Percentiles rank a stretch among this genome's conserved stretches.
Evolutionary conservation across 495 filamentous ascomycete species (phyloP).

Genomic region (Chaetomidium leptoderma): DNA sequence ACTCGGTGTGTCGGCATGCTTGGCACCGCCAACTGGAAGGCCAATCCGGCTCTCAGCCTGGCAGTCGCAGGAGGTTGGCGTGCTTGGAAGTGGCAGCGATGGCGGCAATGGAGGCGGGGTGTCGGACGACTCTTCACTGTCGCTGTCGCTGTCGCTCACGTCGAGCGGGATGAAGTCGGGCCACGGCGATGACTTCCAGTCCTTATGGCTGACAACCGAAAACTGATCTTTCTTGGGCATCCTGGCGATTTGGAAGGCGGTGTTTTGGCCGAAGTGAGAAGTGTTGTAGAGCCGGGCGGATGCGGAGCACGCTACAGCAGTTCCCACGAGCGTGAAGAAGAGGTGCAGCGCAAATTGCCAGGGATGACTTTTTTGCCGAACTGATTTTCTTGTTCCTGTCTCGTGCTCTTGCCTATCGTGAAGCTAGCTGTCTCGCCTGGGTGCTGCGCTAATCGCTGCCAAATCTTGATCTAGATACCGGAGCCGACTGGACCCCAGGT

Average conservation of each 20-base stretch:
- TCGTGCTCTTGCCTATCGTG: constrained; percentile 56
- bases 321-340: constrained; percentile 32
- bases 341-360: constrained; percentile 33
- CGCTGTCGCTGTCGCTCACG: constrained; percentile 6
- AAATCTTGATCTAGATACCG: constrained; percentile 35
- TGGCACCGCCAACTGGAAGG: not conserved
- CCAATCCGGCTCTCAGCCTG: not conserved
- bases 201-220: not conserved
- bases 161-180: constrained; percentile 16
- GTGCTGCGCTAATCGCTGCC: constrained; percentile 49
- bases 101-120: not conserved
- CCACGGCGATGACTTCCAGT: not conserved
- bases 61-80: not conserved
- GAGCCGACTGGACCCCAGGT: constrained; percentile 7
- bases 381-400: constrained; percentile 43
- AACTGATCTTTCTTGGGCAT: not conserved
- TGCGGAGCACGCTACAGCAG: constrained; percentile 28
- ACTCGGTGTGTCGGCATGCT: not conserved
- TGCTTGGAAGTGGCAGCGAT: not conserved
- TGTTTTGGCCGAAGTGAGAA: not conserved
- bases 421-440: constrained; percentile 49
- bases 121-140: not conserved
- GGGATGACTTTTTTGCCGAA: constrained; percentile 33
- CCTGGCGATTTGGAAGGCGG: constrained; percentile 4
- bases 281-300: constrained; percentile 3